Base-by-base conservation (phyloP, 208 protist genomes). In the Tritrichomonas foetus region DNA sequence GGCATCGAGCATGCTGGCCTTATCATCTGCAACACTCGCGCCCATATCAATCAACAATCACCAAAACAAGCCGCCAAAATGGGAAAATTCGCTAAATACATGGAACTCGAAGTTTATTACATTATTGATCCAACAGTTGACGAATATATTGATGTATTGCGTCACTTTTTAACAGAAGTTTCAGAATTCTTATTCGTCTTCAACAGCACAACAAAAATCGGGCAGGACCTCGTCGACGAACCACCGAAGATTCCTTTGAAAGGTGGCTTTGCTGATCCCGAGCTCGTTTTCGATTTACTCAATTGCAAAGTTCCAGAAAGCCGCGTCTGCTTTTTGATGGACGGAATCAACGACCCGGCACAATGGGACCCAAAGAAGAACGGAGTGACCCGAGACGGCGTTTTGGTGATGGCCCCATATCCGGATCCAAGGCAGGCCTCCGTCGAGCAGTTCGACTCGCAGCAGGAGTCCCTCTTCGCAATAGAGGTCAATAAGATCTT, bases 41-140 rank as follows among this genome's bases (percentile, higher is more conserved):
- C 78, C 33, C 78, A 89, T 89, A 14, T 57, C 1, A 57, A 57
- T 89, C 78, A 53, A 20, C 41, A 57, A 53, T 44, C 41, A 14
- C 47, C 78, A 39, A 89, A 89, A 57, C n/a, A 53, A 61, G 47
- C 41, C 20, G 9, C 44, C 3, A 89, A 89, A 30, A 53, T 89
- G 41, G 78, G 47, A 20, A 89, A 89, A 57, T 36, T 89, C 39
- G 78, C 78, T 39, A 53, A 89, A 53, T 89, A 89, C n/a, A 89
- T 89, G 78, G 44, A 61, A 2, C 47, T 25, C 39, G 47, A 89
- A 57, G 47, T 89, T 61, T 89, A 53, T 89, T 44, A 53, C 3
- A 89, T 89, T 16, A 22, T 61, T 57, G 78, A 89, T 89, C 41
- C 78, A 57, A 89, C 78, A 55, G 47, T 57, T 20, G 78, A 89